phyloP scores from a whole-genome alignment of 78 protist species.

The Cavenderia fasciculata region DNA sequence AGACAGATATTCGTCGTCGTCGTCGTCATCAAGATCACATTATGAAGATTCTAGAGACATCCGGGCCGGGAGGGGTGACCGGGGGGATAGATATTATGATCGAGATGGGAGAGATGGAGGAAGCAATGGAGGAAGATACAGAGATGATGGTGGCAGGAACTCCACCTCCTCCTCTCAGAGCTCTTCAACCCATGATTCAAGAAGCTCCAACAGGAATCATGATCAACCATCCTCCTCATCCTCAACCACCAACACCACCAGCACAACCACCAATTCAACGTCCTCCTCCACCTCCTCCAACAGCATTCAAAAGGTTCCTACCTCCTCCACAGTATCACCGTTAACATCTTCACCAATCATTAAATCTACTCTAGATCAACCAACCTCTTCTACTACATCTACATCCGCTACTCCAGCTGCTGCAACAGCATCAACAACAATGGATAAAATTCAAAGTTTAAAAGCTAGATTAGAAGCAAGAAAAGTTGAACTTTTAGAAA shows the following conservation, averaged over 20 bases:
- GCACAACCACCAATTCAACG: background rate
- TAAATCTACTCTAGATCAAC: background rate
- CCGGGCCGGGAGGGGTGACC: background rate
- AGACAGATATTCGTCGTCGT: background rate
- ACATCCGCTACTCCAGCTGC: background rate
- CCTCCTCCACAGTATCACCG: background rate
- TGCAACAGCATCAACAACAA: background rate
- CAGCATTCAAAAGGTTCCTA: background rate
- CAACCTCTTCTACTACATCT: background rate
- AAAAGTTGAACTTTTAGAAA: background rate
- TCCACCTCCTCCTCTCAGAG: too few relatives aligned
- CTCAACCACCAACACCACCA: background rate
- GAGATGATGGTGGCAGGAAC: too few relatives aligned
- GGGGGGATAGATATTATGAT: constrained; percentile 1
- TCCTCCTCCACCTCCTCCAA: background rate
- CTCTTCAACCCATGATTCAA: background rate
- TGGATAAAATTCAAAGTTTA: background rate
- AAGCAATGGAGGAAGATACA: background rate
- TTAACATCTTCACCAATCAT: too few relatives aligned
- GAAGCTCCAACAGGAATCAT: background rate
- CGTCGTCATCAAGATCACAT: too few relatives aligned
- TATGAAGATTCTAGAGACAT: constrained; percentile 3
- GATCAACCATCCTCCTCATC: background rate
- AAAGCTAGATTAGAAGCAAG: constrained; percentile 13
- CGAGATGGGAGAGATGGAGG: constrained; percentile 3